Conservation (phyloP, 208 protist species). For the Endotrypanum monterogeii region DNA sequence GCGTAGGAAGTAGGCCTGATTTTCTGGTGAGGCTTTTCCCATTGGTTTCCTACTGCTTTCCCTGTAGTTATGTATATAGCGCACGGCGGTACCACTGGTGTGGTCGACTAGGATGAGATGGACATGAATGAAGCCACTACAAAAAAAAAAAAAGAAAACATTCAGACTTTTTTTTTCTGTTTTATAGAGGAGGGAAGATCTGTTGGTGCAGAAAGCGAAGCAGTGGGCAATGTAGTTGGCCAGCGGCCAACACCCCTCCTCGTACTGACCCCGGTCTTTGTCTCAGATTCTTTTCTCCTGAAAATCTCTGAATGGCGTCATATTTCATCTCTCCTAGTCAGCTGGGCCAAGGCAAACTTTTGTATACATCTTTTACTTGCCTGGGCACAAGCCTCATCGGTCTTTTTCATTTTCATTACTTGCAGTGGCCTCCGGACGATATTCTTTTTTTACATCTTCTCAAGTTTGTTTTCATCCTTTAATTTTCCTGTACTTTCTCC, state of each 20-base stretch:
- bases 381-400: background rate
- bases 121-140: too few species aligned
- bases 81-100: background rate
- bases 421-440: background rate
- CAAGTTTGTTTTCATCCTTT: too few species aligned
- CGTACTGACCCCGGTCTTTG: background rate
- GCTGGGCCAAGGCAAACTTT: too few species aligned
- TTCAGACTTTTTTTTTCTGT: too few species aligned
- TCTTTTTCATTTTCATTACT: background rate
- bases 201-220: too few species aligned
- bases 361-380: too few species aligned
- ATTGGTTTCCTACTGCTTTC: constrained; percentile 1
- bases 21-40: background rate
- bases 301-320: too few species aligned
- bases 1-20: background rate
- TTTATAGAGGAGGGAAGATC: too few species aligned
- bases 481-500: background rate
- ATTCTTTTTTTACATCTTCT: constrained; percentile 2
- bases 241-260: constrained; percentile 1
- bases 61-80: constrained; percentile 3
- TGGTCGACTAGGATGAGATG: background rate
- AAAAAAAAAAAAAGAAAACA: background rate
- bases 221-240: too few species aligned
- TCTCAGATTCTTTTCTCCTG: background rate
- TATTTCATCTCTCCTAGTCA: background rate